phyloP scores from a whole-genome alignment of 805 yeast genomes.

The Metschnikowia vanudenii region DNA sequence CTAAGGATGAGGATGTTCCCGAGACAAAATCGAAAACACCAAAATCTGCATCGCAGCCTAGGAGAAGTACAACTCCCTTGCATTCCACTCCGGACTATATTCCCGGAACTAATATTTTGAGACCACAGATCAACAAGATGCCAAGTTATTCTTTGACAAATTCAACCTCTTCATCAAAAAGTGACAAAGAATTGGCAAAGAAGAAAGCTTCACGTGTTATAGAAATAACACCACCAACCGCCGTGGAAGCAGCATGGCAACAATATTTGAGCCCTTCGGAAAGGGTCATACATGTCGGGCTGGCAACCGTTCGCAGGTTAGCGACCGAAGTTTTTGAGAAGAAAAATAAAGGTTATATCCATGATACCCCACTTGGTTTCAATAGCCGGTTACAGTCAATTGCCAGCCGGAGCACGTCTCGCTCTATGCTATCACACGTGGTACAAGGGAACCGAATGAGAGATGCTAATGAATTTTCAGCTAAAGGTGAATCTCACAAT shows the following conservation, averaged over 20 bases:
- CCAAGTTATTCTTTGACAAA: slow-evolving; percentile 21
- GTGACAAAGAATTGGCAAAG: slow-evolving; percentile 10
- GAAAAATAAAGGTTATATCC: slow-evolving; percentile 54
- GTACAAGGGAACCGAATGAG: slow-evolving; percentile 30
- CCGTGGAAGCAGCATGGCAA: slow-evolving; percentile 60
- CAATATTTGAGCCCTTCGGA: slow-evolving; percentile 58
- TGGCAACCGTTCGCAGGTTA: slow-evolving; percentile 37
- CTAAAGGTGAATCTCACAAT: neutral
- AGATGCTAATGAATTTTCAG: slow-evolving; percentile 11
- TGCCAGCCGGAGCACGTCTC: slow-evolving; percentile 17
- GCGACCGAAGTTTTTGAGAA: slow-evolving; percentile 53
- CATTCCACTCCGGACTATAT: slow-evolving; percentile 35
- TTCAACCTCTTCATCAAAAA: slow-evolving; percentile 16
- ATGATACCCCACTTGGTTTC: slow-evolving; percentile 56
- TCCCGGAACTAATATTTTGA: slow-evolving; percentile 58
- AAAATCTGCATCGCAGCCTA: neutral
- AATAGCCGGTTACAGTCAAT: slow-evolving; percentile 25
- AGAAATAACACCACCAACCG: slow-evolving; percentile 47
- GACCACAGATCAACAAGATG: slow-evolving; percentile 48
- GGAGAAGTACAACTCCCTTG: neutral
- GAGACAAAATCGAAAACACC: slow-evolving; percentile 13
- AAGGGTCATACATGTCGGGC: slow-evolving; percentile 39
- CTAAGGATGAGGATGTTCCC: slow-evolving; percentile 21
- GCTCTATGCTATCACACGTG: slow-evolving; percentile 37
- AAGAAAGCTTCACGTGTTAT: slow-evolving; percentile 29